Percentiles rank a stretch among this genome's conserved stretches.
Evolutionary conservation across 73 alveolate species (phyloP).

Genomic region (Paramecium sexaurelia): DNA sequence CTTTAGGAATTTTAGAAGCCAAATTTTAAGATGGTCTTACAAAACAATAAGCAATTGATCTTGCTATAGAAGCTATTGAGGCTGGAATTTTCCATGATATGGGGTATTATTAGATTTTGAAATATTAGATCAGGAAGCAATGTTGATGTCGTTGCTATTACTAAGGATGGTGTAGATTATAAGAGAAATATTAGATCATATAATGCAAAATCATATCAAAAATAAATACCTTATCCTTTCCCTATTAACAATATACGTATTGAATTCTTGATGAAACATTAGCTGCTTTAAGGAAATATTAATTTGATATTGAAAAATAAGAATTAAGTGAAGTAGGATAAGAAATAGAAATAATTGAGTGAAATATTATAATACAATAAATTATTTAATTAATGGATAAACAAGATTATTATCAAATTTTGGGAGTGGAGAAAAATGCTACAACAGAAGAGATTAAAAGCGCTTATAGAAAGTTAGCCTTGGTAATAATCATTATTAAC

Average conservation of each 20-base stretch:
- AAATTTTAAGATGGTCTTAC: slow-evolving; percentile 90
- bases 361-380: slow-evolving; percentile 53
- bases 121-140: slow-evolving; percentile 87
- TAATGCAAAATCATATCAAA: slow-evolving; percentile 78
- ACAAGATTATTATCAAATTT: slow-evolving; percentile 79
- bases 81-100: slow-evolving; percentile 99
- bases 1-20: slow-evolving; percentile 97
- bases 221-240: slow-evolving; percentile 4
- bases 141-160: slow-evolving; percentile 91
- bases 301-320: slow-evolving; percentile 36
- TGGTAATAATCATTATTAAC: neutral
- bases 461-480: slow-evolving; percentile 76
- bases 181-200: slow-evolving; percentile 81
- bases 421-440: slow-evolving; percentile 78
- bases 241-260: neutral
- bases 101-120: slow-evolving; percentile 74
- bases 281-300: slow-evolving; percentile 12
- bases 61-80: slow-evolving; percentile 86
- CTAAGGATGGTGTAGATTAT: slow-evolving; percentile 77
- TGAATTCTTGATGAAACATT: neutral
- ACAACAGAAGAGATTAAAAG: slow-evolving; percentile 75
- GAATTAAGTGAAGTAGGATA: neutral
- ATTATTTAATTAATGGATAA: slow-evolving; percentile 68
- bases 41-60: slow-evolving; percentile 85
- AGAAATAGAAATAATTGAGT: slow-evolving; percentile 48